A percentile compares a stretch with the other conserved stretches of the same genome.
phyloP scores from a whole-genome alignment of 306 rosid genomes.

The Malus orientalis region DNA sequence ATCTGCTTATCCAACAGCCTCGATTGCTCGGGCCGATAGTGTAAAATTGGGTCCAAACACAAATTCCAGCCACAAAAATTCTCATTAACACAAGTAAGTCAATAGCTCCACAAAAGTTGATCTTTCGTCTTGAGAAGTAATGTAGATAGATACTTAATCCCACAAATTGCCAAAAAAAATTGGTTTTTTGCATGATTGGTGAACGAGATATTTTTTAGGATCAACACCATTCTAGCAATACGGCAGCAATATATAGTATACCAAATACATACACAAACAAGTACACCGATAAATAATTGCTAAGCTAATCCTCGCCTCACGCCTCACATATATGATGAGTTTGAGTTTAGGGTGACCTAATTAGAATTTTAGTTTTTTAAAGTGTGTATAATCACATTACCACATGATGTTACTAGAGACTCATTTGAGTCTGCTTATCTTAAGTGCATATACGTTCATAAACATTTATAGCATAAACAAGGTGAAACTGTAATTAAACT shows the following conservation, averaged over 20 bases:
- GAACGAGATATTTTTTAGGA: background rate
- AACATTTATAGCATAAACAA: background rate
- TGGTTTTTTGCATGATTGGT: background rate
- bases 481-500: too few species aligned
- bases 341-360: background rate
- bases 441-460: too few species aligned
- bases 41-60: too few species aligned
- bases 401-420: background rate
- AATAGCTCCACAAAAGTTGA: background rate
- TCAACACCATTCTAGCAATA: background rate
- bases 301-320: too few species aligned
- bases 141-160: background rate
- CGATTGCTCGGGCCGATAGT: too few species aligned
- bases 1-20: too few species aligned
- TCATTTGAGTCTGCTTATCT: background rate
- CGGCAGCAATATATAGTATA: background rate
- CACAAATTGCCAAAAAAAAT: background rate
- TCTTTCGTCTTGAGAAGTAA: background rate
- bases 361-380: background rate
- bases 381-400: background rate
- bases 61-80: background rate
- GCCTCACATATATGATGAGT: background rate
- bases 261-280: background rate
- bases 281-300: background rate
- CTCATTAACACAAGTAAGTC: background rate